Evolutionary conservation across 805 yeast genomes (phyloP), one percentile per base, ranked within the genome.

Genomic region (Pichia eremophila): DNA sequence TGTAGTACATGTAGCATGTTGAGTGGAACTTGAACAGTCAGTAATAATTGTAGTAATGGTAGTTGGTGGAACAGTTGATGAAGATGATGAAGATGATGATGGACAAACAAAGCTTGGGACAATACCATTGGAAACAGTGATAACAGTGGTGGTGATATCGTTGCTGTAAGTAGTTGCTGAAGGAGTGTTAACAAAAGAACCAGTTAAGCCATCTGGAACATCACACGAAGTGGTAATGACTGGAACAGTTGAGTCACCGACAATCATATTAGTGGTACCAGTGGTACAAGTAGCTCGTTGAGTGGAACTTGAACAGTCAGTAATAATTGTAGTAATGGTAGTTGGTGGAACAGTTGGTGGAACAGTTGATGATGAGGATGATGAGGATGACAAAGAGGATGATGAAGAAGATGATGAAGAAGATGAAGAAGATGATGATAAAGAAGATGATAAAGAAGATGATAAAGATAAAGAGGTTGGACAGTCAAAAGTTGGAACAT

Each of bases 161-260:
- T 38, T 42, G 8, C 32, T 4, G n/a, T 39, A 35, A 5, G 51
- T 44, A n/a, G 44, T 31, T 3, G 28, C 40, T 9, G 43, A 29
- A 12, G 41, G 40, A 10, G 39, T 39, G 17, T 46, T 36, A n/a
- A 38, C 43, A 38, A 46, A 50, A 4, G 52, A 41, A n/a, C 52
- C 52, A 14, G 46, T 44, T 5, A 44, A 11, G 11, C 32, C 34
- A 44, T 32, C 39, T 17, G 45, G 36, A n/a, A 17, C 45, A 35
- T 43, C 17, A 43, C 54, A 51, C 1, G 51, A 46, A 5, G 54
- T 51, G 10, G 48, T 46, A 1, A 40, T 31, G 14, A 48, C 18
- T 9, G 45, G 12, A 27, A 46, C 39, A 15, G 22, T 22, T 0
- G 46, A 28, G 2, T 31, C 39, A 5, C 42, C 48, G 14, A 41